Evolutionary conservation across 2,329 filamentous ascomycete genomes (phyloP).

Genomic region (Pseudocercospora eumusae): DNA sequence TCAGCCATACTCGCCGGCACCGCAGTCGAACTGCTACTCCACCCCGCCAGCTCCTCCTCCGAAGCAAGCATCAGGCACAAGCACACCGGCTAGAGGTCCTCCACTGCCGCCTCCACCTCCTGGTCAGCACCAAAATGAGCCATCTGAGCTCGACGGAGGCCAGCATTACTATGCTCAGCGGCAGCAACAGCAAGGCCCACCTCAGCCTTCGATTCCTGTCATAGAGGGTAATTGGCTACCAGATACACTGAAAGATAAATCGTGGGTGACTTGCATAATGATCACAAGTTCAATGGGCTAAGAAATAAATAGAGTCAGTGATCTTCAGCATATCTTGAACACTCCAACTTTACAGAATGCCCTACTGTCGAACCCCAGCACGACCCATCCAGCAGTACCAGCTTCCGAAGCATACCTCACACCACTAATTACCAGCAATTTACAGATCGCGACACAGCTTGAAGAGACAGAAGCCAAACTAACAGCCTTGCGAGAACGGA

Average conservation of each 20-base stretch:
- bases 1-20: constrained; percentile 26
- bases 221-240: constrained; percentile 73
- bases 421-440: constrained; percentile 68
- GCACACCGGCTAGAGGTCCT: constrained; percentile 47
- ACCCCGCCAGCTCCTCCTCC: constrained; percentile 54
- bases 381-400: constrained; percentile 70
- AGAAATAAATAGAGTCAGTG: constrained; percentile 58
- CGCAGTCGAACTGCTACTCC: constrained; percentile 41
- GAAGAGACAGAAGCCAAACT: constrained; percentile 62
- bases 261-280: constrained; percentile 56
- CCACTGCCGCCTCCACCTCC: constrained; percentile 50
- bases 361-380: constrained; percentile 67
- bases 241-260: constrained; percentile 73
- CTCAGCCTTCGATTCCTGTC: constrained; percentile 26
- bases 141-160: constrained; percentile 34
- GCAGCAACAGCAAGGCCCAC: constrained; percentile 20
- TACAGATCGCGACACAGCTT: constrained; percentile 65
- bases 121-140: constrained; percentile 35
- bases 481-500: constrained; percentile 64
- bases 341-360: constrained; percentile 68
- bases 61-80: constrained; percentile 46
- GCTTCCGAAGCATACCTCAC: constrained; percentile 66
- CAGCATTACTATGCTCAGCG: constrained; percentile 17
- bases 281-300: too few species aligned
- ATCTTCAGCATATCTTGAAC: constrained; percentile 70